Percentiles rank a stretch among this genome's conserved stretches.
Evolutionary conservation across 2,329 filamentous ascomycete genomes (phyloP).

Genomic region (Trichoderma harzianum): DNA sequence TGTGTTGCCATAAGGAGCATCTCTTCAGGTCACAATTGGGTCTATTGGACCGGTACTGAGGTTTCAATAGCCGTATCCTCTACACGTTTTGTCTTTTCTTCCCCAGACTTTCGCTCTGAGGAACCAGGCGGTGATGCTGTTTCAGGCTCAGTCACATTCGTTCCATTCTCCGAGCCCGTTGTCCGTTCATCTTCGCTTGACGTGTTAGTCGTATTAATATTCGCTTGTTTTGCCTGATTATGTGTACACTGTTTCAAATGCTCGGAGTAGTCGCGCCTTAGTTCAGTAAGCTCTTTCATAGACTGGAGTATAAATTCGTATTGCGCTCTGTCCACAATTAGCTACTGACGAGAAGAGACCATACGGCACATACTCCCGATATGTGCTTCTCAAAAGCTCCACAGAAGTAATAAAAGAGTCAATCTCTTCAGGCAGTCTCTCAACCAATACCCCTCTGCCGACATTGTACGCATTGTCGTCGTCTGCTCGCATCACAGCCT

Average conservation of each 20-base stretch:
- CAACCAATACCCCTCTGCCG: neutral
- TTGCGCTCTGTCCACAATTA: neutral
- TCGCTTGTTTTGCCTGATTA: neutral
- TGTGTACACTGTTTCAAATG: neutral
- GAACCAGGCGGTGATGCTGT: neutral
- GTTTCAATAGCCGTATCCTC: neutral
- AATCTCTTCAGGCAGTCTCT: conserved; percentile 9
- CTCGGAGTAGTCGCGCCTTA: neutral
- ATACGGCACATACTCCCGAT: neutral
- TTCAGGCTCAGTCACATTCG: conserved; percentile 3
- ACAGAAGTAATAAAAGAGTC: conserved; percentile 9
- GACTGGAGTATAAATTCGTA: conserved; percentile 2
- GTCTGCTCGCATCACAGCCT: neutral
- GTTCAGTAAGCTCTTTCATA: neutral
- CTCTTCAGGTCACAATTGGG: neutral
- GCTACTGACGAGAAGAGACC: neutral
- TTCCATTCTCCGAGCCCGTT: neutral
- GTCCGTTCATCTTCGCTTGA: conserved; percentile 3
- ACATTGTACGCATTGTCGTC: conserved; percentile 4
- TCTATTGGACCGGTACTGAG: neutral
- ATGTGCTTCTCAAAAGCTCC: conserved; percentile 13
- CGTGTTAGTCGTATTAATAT: neutral
- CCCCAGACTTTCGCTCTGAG: neutral
- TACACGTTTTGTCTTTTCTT: neutral
- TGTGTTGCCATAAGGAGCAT: neutral